Evolutionary conservation across 139 green algal species (phyloP).

Genomic region (Chlamydomonas schloesseri): DNA sequence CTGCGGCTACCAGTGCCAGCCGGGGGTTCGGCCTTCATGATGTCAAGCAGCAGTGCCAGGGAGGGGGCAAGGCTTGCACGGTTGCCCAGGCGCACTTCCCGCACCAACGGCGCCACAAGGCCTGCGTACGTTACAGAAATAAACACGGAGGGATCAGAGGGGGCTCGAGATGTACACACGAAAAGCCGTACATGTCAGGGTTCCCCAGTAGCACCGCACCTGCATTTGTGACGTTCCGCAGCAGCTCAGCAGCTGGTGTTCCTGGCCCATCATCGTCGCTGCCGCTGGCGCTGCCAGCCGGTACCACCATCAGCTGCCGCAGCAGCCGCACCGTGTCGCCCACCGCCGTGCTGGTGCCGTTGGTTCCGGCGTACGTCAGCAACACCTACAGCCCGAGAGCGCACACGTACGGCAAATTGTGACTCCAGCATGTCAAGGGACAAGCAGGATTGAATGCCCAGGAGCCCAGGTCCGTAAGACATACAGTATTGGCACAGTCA

Average conservation of each 20-base stretch:
- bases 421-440: too few species aligned
- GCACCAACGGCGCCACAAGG: slow-evolving; percentile 2
- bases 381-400: too few species aligned
- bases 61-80: background rate
- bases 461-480: too few species aligned
- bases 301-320: background rate
- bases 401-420: too few species aligned
- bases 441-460: too few species aligned
- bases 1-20: background rate
- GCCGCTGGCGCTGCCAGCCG: background rate
- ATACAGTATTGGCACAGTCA: too few species aligned
- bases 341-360: background rate
- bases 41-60: slow-evolving; percentile 1
- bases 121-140: too few species aligned
- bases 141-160: too few species aligned
- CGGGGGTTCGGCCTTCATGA: background rate
- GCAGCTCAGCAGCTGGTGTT: background rate
- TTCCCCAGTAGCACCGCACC: too few species aligned
- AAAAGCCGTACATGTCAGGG: too few species aligned
- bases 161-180: too few species aligned
- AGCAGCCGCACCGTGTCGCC: background rate
- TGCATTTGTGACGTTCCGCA: background rate
- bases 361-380: background rate
- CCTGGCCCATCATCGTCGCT: background rate
- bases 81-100: slow-evolving; percentile 14